Conservation (phyloP, 2,329 filamentous ascomycete species). For the Diatrype stigma region DNA sequence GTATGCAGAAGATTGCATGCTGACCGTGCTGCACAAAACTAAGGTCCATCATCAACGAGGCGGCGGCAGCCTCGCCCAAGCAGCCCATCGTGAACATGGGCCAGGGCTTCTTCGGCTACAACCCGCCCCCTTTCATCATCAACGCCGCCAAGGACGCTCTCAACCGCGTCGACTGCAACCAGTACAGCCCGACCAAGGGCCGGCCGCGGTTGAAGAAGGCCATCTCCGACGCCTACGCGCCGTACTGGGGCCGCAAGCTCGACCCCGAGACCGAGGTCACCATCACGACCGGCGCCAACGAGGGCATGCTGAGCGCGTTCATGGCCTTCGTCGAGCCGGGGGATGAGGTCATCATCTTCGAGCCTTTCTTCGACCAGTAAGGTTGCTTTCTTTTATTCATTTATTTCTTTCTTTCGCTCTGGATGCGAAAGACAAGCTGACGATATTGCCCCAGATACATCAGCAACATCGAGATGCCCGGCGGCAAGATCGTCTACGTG, state of each 20-base stretch:
- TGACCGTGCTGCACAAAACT: slow-evolving; percentile 9
- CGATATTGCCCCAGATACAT: slow-evolving; percentile 61
- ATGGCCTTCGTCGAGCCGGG: slow-evolving; percentile 95
- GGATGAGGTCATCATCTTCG: slow-evolving; percentile 96
- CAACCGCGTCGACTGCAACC: slow-evolving; percentile 92
- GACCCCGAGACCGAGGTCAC: slow-evolving; percentile 91
- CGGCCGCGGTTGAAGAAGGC: slow-evolving; percentile 89
- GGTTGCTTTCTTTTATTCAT: slow-evolving; percentile 15
- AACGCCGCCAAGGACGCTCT: slow-evolving; percentile 88
- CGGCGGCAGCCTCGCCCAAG: slow-evolving; percentile 56
- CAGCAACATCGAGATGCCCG: slow-evolving; percentile 97
- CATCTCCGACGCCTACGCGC: slow-evolving; percentile 86
- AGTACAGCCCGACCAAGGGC: slow-evolving; percentile 95
- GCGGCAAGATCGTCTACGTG: slow-evolving; percentile 90
- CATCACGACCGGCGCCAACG: slow-evolving; percentile 88
- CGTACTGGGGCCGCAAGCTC: slow-evolving; percentile 76
- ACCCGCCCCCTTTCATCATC: slow-evolving; percentile 85
- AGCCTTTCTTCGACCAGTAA: slow-evolving; percentile 97
- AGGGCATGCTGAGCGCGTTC: slow-evolving; percentile 93
- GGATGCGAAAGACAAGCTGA: background rate
- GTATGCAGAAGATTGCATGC: slow-evolving; percentile 2
- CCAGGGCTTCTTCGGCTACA: slow-evolving; percentile 82
- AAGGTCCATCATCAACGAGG: slow-evolving; percentile 66
- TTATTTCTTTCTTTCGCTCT: background rate
- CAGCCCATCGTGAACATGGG: slow-evolving; percentile 64